Evolutionary conservation across 768 basidiomycete genomes (phyloP), one percentile per base, ranked within the genome.

Genomic region (Boletus vinaceobasis): DNA sequence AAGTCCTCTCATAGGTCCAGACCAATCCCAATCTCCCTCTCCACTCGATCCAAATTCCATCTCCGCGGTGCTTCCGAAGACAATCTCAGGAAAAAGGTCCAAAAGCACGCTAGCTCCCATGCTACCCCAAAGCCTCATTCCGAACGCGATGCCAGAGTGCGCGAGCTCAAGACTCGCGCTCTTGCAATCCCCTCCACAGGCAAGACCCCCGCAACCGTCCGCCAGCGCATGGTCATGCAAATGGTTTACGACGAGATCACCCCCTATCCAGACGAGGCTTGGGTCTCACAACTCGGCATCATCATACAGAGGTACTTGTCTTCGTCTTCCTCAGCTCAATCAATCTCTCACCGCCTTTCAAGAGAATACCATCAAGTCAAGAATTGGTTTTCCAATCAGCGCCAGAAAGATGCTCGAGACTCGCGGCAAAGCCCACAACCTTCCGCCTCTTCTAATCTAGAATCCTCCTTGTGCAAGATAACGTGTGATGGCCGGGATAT

Each of bases 361-460:
- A 83, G 82, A 59, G 77, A 82, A 45, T 81, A 80, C 62, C 79
- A 78, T 61, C 83, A 84, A 67, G 77, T 85, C 51, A 83, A 81
- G 69, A 84, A 84, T 58, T 85, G 84, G 83, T 86, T 86, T 56
- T 82, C 82, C 5, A 86, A 86, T 66, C 78, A 83, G 68, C 76
- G 84, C 40, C 84, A 78, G 53, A 74, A 78, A 58, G 74, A 75
- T 52, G 68, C 76, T 32, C 71, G 70, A 11, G 70, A 71, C 52
- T 71, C 70, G 0, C 71, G 70, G 11, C 71, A 73, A 43, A 71
- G 69, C 9, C 71, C 70, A 31, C 69, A 71, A 29, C 67, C 67
- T 53, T 59, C 69, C n/a, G 49, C 62, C 38, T 52, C 71, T 65
- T 58, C 67, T 65, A 65, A 68, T 57, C 62, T 71, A 13, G 73